Evolutionary conservation across 1,284 basidiomycete genomes (phyloP).

Genomic region (Papiliotrema flavescens): DNA sequence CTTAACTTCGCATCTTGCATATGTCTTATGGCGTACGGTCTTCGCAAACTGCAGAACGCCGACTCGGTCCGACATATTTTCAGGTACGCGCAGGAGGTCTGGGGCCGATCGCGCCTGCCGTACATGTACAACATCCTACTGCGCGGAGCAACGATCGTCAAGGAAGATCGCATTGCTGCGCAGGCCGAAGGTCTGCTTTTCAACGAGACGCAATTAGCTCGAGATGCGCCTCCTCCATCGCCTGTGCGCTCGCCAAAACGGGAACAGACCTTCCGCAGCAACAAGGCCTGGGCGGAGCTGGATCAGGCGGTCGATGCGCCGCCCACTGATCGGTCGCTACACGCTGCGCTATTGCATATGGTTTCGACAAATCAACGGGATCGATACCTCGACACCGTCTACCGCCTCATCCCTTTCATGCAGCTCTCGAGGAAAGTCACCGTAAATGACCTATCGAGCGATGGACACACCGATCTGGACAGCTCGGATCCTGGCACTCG

Average conservation of each 20-base stretch:
- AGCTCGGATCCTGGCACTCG: background rate
- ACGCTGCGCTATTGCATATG: conserved; percentile 1
- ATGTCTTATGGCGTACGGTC: conserved; percentile 37
- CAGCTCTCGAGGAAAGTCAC: background rate
- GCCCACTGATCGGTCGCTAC: conserved; percentile 9
- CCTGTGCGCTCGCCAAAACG: background rate
- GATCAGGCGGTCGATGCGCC: background rate
- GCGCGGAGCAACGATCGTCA: conserved; percentile 11
- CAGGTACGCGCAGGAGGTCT: conserved; percentile 29
- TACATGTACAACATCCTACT: conserved; percentile 18
- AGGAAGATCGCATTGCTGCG: conserved; percentile 13
- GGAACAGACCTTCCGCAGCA: background rate
- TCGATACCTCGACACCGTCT: background rate
- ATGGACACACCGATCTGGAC: background rate
- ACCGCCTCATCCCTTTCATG: conserved; percentile 1
- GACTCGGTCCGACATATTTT: conserved; percentile 23
- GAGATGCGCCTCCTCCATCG: conserved; percentile 1
- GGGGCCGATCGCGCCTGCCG: conserved; percentile 15
- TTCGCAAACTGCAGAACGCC: conserved; percentile 24
- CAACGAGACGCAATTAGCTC: conserved; percentile 10
- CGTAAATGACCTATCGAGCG: background rate
- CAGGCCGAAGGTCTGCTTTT: conserved; percentile 24
- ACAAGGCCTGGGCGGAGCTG: background rate
- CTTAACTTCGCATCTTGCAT: conserved; percentile 32
- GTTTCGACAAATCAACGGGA: background rate